Evolutionary conservation across 495 filamentous ascomycete genomes (phyloP).

Genomic region (Cladorrhinum samala): DNA sequence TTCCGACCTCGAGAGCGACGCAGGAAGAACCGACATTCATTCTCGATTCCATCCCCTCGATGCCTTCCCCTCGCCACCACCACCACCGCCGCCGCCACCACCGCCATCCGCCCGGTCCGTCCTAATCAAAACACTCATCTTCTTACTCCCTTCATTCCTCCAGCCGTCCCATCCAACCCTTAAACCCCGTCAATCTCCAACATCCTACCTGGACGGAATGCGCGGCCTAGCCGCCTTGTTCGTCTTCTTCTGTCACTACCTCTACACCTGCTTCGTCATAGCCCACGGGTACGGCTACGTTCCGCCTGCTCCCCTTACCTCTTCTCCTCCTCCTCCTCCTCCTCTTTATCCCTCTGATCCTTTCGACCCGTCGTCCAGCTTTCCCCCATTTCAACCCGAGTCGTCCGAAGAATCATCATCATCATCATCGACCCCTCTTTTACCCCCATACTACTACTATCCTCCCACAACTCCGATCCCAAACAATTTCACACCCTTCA

Average conservation of each 20-base stretch:
- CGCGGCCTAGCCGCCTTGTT: slow-evolving; percentile 53
- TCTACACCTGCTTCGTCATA: slow-evolving; percentile 40
- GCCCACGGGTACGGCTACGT: slow-evolving; percentile 32
- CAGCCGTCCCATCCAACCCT: slow-evolving; percentile 1
- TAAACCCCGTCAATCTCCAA: slow-evolving; percentile 35
- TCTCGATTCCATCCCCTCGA: no score
- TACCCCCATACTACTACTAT: neutral
- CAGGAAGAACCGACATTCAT: no score
- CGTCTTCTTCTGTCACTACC: slow-evolving; percentile 51
- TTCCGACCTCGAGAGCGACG: no score
- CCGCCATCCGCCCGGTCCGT: slow-evolving; percentile 1
- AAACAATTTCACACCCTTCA: slow-evolving; percentile 41
- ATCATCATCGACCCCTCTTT: no score
- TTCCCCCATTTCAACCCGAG: no score
- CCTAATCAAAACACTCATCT: slow-evolving; percentile 22
- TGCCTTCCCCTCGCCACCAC: slow-evolving; percentile 19
- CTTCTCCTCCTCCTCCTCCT: no score
- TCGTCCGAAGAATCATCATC: no score
- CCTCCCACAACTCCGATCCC: slow-evolving; percentile 5
- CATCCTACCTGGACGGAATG: slow-evolving; percentile 53
- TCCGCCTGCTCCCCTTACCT: no score
- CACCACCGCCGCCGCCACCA: slow-evolving; percentile 2
- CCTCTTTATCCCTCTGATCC: no score
- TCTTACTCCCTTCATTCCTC: slow-evolving; percentile 37
- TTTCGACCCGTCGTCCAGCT: no score